These are phyloP conservation scores for Avena eriantha DNA, from an alignment of 176 grass and related monocot genomes.

Conservation along the genomic window DNA sequence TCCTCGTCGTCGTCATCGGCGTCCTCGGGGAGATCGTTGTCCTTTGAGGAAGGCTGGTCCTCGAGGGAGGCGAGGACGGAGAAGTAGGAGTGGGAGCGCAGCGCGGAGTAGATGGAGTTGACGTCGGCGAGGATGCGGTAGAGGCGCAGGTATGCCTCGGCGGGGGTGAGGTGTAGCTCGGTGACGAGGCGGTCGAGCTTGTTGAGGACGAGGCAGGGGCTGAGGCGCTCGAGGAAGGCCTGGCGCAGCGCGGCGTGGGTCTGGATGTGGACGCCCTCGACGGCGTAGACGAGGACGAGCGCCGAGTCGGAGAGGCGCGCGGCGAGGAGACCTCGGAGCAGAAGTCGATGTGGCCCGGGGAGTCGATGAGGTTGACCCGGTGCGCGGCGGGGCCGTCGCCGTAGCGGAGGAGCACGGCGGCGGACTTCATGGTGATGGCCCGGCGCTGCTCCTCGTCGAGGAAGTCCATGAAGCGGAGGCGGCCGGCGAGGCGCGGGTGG, in stretches of 20 bases:
- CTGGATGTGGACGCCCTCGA: conserved; percentile 95
- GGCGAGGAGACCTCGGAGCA: conserved; percentile 90
- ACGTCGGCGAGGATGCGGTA: conserved; percentile 80
- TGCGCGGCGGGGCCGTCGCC: conserved; percentile 42
- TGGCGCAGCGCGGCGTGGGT: conserved; percentile 90
- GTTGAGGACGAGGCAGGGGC: conserved; percentile 92
- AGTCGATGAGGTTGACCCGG: conserved; percentile 83
- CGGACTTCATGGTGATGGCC: conserved; percentile 96
- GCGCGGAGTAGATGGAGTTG: conserved; percentile 79
- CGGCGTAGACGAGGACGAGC: conserved; percentile 83
- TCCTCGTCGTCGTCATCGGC: conserved; percentile 74
- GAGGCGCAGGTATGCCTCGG: conserved; percentile 78
- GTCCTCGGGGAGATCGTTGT: not conserved
- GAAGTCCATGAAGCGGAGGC: conserved; percentile 86
- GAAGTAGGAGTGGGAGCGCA: conserved; percentile 87
- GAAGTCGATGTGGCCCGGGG: conserved; percentile 98
- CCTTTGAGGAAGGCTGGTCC: conserved; percentile 34
- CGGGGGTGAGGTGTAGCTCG: conserved; percentile 78
- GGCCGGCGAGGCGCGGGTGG: conserved; percentile 84
- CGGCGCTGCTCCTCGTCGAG: conserved; percentile 95
- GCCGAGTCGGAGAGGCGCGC: conserved; percentile 81
- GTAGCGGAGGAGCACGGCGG: conserved; percentile 62
- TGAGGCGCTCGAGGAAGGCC: conserved; percentile 88
- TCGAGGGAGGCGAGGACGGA: conserved; percentile 65
- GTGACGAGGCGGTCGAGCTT: conserved; percentile 93